phyloP scores from a whole-genome alignment of 768 basidiomycete species.

The Symmetrospora coprosmae region DNA sequence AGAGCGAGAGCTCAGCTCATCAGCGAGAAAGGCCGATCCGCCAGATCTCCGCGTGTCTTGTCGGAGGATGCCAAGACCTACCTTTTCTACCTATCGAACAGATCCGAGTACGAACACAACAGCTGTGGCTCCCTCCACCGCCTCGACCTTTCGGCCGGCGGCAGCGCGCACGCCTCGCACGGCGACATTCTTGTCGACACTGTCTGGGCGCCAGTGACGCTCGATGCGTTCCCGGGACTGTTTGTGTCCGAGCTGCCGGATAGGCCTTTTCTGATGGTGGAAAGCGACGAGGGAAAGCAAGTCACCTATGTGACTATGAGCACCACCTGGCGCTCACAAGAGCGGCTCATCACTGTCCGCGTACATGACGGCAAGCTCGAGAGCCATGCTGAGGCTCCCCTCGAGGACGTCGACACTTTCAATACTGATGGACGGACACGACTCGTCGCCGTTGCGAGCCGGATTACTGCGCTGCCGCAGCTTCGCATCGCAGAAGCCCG shows the following conservation, averaged over 20 bases:
- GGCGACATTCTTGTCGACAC: constrained; percentile 39
- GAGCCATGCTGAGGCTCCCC: no score
- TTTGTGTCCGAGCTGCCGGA: constrained; percentile 46
- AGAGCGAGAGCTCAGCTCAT: neutral
- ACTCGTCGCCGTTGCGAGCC: no score
- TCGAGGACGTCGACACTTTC: no score
- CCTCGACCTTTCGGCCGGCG: constrained; percentile 36
- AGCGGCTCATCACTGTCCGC: no score
- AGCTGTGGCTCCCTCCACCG: constrained; percentile 46
- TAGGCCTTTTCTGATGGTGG: constrained; percentile 39
- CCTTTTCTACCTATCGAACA: constrained; percentile 48
- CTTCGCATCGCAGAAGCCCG: no score
- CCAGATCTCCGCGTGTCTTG: constrained; percentile 50
- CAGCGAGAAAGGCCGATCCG: constrained; percentile 42
- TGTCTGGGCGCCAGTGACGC: constrained; percentile 39
- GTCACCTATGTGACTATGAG: constrained; percentile 46
- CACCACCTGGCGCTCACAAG: constrained; percentile 42
- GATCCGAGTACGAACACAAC: constrained; percentile 49
- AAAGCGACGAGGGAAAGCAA: constrained; percentile 37
- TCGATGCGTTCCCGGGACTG: constrained; percentile 49
- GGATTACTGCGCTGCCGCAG: no score
- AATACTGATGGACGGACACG: no score
- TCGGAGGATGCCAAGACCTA: constrained; percentile 28
- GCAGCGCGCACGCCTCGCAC: neutral
- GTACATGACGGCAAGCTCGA: no score